Evolutionary conservation across 1,139 yeast species (phyloP).

Genomic region (Meyerozyma athensensis): DNA sequence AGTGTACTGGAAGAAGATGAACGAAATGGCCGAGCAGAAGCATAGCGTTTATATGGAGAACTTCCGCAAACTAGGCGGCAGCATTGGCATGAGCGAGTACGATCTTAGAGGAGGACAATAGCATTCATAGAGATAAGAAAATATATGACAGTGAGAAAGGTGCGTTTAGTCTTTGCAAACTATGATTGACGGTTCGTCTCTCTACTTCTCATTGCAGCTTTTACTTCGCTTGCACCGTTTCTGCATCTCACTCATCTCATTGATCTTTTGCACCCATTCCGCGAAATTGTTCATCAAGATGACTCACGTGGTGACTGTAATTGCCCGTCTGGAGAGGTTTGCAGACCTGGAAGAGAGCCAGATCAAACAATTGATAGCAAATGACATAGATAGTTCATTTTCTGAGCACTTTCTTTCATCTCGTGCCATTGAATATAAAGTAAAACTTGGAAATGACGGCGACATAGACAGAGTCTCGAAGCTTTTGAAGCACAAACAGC

Average conservation of each 20-base stretch:
- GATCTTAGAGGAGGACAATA: conserved; percentile 26
- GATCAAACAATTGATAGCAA: background rate
- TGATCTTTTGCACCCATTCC: conserved; percentile 1
- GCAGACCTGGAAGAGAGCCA: background rate
- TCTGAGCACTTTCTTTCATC: background rate
- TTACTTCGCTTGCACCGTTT: too few relatives aligned
- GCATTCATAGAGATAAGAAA: too few relatives aligned
- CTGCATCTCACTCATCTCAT: too few relatives aligned
- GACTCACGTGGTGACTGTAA: conserved; percentile 1
- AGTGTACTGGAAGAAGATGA: conserved; percentile 42
- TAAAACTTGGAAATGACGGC: conserved; percentile 8
- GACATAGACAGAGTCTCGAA: conserved; percentile 9
- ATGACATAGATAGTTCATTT: background rate
- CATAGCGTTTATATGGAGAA: conserved; percentile 32
- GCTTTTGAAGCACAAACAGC: conserved; percentile 7
- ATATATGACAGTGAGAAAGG: too few relatives aligned
- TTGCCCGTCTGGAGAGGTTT: background rate
- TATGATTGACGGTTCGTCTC: background rate
- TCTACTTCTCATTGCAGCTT: too few relatives aligned
- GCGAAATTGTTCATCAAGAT: background rate
- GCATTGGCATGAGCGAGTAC: conserved; percentile 42
- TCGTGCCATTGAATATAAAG: conserved; percentile 13
- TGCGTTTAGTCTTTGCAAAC: background rate
- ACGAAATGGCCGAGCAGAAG: conserved; percentile 34
- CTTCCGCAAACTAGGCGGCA: conserved; percentile 36